Percentiles rank a stretch among this genome's conserved stretches.
Conservation (phyloP, 148 eudicot genomes). For the Rheum nobile region DNA sequence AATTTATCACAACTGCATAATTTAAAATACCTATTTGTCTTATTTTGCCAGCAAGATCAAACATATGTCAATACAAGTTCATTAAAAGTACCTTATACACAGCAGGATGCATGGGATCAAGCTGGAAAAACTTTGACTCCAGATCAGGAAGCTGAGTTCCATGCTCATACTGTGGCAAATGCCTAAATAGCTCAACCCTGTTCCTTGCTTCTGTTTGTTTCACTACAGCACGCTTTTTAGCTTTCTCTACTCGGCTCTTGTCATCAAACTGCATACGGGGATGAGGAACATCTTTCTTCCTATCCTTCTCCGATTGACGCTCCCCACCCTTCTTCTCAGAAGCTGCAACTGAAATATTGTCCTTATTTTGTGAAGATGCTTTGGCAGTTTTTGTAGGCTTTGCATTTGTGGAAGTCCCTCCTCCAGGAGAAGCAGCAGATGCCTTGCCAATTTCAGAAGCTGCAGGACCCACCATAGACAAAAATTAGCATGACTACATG, state of each 20-base stretch:
- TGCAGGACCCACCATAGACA: background rate
- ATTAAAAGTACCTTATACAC: constrained; percentile 57
- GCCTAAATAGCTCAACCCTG: constrained; percentile 81
- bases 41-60: background rate
- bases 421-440: constrained; percentile 33
- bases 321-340: constrained; percentile 77
- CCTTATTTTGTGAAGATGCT: constrained; percentile 46
- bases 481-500: background rate
- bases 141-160: constrained; percentile 83
- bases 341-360: constrained; percentile 49
- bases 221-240: constrained; percentile 83
- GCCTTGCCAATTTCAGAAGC: constrained; percentile 45
- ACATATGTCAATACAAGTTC: background rate
- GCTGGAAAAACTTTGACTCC: constrained; percentile 73
- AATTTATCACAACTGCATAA: background rate
- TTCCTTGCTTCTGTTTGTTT: constrained; percentile 86
- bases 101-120: constrained; percentile 91
- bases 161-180: constrained; percentile 94
- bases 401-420: constrained; percentile 24
- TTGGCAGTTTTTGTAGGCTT: constrained; percentile 55
- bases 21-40: background rate
- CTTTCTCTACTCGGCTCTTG: constrained; percentile 79
- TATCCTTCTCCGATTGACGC: constrained; percentile 70
- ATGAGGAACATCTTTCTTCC: constrained; percentile 95
- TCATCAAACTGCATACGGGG: constrained; percentile 99